Percentiles rank a stretch among this genome's conserved stretches.
phyloP scores from a whole-genome alignment of 179 eudicot species.

The Silene noctiflora region DNA sequence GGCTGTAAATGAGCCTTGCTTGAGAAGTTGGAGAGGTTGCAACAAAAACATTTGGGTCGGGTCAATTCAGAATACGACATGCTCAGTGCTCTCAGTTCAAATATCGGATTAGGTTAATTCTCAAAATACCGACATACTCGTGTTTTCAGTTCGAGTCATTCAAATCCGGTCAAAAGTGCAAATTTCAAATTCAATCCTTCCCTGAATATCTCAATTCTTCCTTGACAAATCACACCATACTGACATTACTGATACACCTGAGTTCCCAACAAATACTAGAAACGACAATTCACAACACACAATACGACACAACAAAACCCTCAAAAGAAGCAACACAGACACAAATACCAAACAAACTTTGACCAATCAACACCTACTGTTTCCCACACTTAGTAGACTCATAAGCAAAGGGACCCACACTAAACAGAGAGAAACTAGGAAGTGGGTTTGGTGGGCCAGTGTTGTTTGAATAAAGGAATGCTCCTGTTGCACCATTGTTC shows the following conservation, averaged over 20 bases:
- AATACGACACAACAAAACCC: neutral
- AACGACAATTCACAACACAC: neutral
- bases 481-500: conserved; percentile 47
- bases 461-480: conserved; percentile 15
- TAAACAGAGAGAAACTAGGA: conserved; percentile 29
- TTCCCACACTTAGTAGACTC: conserved; percentile 38
- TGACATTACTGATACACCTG: neutral
- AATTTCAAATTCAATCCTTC: no score
- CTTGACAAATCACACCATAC: neutral
- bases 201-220: neutral
- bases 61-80: no score
- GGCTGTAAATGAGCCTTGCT: no score
- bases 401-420: conserved; percentile 72
- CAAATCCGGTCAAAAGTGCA: no score
- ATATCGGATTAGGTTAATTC: no score
- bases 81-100: no score
- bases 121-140: no score
- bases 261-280: neutral
- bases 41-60: no score
- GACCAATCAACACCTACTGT: conserved; percentile 14
- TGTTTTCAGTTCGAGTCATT: no score
- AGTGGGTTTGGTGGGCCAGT: conserved; percentile 23
- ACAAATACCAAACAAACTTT: neutral
- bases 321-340: neutral
- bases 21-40: no score